Conservation (phyloP, 306 rosid species). For the Lathyrus aphaca region DNA sequence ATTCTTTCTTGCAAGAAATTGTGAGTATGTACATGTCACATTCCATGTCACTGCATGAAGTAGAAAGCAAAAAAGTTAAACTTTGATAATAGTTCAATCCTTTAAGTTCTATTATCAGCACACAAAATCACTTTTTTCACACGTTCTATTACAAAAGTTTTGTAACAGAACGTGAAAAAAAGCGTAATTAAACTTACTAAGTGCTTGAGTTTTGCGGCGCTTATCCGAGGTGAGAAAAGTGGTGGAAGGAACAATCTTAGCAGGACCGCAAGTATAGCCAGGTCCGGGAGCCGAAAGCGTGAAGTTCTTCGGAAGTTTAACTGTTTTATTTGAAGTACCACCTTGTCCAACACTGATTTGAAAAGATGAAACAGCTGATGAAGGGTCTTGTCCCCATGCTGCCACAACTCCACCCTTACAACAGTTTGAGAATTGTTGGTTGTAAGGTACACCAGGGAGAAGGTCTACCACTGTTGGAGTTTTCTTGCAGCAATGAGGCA, state of each 20-base stretch:
- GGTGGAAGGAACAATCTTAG: conserved; percentile 87
- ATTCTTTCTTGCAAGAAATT: conserved; percentile 75
- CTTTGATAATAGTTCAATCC: conserved; percentile 16
- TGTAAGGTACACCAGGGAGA: conserved; percentile 93
- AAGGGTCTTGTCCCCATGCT: conserved; percentile 97
- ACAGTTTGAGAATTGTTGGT: conserved; percentile 85
- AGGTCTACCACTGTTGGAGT: conserved; percentile 86
- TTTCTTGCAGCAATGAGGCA: conserved; percentile 93
- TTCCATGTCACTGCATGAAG: conserved; percentile 92
- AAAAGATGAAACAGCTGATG: conserved; percentile 71
- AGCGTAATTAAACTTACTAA: conserved; percentile 46
- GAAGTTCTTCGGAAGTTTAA: conserved; percentile 83
- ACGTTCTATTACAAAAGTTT: background rate
- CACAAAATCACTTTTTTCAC: background rate
- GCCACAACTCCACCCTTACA: conserved; percentile 91
- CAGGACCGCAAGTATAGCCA: conserved; percentile 95
- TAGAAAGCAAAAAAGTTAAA: background rate
- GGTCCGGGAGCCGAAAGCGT: conserved; percentile 88
- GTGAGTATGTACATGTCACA: conserved; percentile 94
- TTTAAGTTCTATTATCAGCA: background rate
- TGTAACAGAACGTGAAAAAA: background rate
- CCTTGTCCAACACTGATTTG: conserved; percentile 80
- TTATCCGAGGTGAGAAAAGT: conserved; percentile 67
- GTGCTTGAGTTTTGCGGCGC: conserved; percentile 96
- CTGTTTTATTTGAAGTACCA: conserved; percentile 92